These are phyloP conservation scores for Zoysia pacifica DNA, from an alignment of 176 grass and related monocot genomes.

Conservation along the genomic window DNA sequence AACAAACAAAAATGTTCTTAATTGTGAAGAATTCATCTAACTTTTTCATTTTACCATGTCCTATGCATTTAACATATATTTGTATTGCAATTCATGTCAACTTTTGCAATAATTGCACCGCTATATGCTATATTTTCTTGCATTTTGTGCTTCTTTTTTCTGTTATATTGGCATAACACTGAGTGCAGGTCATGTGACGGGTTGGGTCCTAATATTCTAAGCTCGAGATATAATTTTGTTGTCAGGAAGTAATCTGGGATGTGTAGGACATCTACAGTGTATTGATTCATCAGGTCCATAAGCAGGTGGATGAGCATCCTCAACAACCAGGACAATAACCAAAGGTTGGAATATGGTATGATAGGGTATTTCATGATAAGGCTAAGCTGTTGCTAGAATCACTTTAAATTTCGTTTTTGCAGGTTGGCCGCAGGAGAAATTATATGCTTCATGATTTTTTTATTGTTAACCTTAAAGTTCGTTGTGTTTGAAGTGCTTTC, in stretches of 20 bases:
- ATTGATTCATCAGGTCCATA: constrained; percentile 49
- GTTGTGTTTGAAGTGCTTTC: neutral
- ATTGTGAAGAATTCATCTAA: neutral
- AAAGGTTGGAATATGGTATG: constrained; percentile 64
- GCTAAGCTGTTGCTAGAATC: constrained; percentile 29
- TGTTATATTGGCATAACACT: constrained; percentile 19
- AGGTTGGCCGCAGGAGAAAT: constrained; percentile 24
- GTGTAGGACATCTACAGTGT: constrained; percentile 48
- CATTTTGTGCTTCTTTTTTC: constrained; percentile 1
- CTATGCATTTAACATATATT: neutral
- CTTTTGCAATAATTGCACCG: neutral
- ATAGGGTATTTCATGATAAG: constrained; percentile 44
- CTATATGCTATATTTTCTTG: neutral
- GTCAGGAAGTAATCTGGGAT: constrained; percentile 40
- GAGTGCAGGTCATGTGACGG: constrained; percentile 42
- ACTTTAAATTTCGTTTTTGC: constrained; percentile 32
- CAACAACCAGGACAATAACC: constrained; percentile 30
- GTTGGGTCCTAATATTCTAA: constrained; percentile 25
- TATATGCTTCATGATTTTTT: neutral
- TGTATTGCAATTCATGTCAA: neutral
- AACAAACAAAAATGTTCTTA: neutral
- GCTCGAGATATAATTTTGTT: constrained; percentile 31
- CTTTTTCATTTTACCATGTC: neutral
- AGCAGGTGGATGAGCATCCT: constrained; percentile 46
- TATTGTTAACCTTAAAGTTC: neutral